Evolutionary conservation across 306 rosid species (phyloP).

Genomic region (Medicago lupulina): DNA sequence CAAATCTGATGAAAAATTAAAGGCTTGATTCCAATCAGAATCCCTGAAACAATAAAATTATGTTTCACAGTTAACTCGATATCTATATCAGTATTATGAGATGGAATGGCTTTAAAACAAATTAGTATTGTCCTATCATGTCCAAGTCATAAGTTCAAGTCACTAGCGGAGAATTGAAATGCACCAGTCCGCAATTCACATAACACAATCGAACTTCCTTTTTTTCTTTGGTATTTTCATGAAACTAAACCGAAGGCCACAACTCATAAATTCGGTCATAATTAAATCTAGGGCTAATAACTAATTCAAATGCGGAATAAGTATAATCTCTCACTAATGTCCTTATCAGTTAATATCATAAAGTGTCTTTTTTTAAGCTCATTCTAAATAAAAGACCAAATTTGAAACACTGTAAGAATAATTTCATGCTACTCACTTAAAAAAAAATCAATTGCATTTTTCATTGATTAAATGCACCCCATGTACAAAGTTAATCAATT

Average conservation of each 20-base stretch:
- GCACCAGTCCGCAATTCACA: not conserved
- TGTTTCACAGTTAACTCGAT: conserved; percentile 27
- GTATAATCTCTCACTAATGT: not conserved
- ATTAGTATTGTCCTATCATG: not conserved
- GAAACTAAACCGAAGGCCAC: not conserved
- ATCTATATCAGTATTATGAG: too few relatives aligned
- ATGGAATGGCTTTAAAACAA: too few relatives aligned
- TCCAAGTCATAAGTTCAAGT: not conserved
- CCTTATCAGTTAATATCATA: not conserved
- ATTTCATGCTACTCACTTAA: too few relatives aligned
- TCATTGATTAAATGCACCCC: too few relatives aligned
- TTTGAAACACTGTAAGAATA: not conserved
- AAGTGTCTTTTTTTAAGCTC: not conserved
- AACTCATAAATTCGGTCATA: not conserved
- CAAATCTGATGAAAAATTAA: conserved; percentile 80
- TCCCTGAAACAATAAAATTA: conserved; percentile 62
- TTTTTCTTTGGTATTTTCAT: not conserved
- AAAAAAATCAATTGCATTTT: too few relatives aligned
- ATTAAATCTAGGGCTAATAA: not conserved
- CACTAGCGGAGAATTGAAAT: not conserved
- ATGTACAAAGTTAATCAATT: not conserved
- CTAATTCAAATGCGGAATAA: not conserved
- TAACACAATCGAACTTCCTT: not conserved
- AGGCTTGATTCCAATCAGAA: conserved; percentile 89
- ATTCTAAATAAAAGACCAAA: not conserved